phyloP scores from a whole-genome alignment of 1,284 basidiomycete species.

The Cerioporus squamosus region DNA sequence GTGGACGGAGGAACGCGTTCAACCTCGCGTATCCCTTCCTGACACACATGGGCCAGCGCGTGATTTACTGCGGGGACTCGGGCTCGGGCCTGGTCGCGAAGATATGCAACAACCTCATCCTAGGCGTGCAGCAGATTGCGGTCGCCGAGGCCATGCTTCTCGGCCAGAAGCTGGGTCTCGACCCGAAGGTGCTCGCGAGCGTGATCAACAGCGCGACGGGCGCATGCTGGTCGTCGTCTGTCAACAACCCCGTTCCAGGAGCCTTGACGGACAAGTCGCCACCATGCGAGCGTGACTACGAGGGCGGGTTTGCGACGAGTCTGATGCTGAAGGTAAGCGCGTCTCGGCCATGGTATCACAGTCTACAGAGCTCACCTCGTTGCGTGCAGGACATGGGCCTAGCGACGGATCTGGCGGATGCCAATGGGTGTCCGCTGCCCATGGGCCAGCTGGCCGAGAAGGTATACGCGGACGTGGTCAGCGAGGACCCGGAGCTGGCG shows the following conservation, averaged over 20 bases:
- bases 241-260: constrained; percentile 87
- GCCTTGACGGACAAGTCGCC: constrained; percentile 74
- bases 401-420: constrained; percentile 63
- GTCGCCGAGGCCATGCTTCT: constrained; percentile 87
- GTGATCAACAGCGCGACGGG: constrained; percentile 88
- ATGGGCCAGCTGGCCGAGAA: constrained; percentile 65
- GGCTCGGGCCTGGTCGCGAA: constrained; percentile 88
- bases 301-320: constrained; percentile 83
- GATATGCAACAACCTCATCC: constrained; percentile 86
- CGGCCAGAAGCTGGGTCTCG: constrained; percentile 76
- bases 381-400: constrained; percentile 75
- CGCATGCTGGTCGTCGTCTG: constrained; percentile 81
- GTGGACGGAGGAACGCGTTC: constrained; percentile 70
- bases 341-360: neutral
- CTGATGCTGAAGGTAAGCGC: constrained; percentile 81
- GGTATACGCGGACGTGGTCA: constrained; percentile 61
- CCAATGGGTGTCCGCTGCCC: constrained; percentile 58
- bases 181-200: constrained; percentile 73
- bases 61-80: constrained; percentile 86
- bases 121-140: constrained; percentile 80
- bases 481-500: constrained; percentile 58
- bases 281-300: constrained; percentile 83
- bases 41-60: constrained; percentile 78
- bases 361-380: constrained; percentile 4
- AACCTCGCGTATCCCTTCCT: constrained; percentile 63